Conservation (phyloP, 306 rosid genomes). For the Cucurbita pepo region DNA sequence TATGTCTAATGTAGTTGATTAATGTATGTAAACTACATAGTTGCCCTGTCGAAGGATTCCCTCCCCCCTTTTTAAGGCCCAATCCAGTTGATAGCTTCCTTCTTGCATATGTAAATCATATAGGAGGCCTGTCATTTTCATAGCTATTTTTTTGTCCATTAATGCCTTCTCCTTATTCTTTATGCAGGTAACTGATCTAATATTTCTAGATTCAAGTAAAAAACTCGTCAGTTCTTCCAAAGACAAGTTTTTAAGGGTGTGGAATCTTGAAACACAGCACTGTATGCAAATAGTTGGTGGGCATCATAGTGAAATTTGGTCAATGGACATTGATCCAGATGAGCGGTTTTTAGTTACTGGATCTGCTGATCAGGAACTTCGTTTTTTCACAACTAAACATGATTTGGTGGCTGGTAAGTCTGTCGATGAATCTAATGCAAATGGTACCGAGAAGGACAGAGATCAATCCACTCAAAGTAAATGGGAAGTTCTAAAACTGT, state of each 20-base stretch:
- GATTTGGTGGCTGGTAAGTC: slow-evolving; percentile 32
- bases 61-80: not conserved
- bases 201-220: slow-evolving; percentile 60
- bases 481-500: slow-evolving; percentile 62
- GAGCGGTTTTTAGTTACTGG: slow-evolving; percentile 75
- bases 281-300: slow-evolving; percentile 91
- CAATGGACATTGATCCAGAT: slow-evolving; percentile 56
- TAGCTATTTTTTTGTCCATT: not conserved
- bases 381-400: slow-evolving; percentile 48
- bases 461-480: slow-evolving; percentile 33
- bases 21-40: not conserved
- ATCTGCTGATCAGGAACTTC: slow-evolving; percentile 79
- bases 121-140: not conserved
- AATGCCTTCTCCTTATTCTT: slow-evolving; percentile 8
- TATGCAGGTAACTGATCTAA: slow-evolving; percentile 73
- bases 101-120: not conserved
- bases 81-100: not conserved
- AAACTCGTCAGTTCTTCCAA: slow-evolving; percentile 78
- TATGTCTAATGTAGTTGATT: not conserved
- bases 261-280: slow-evolving; percentile 97
- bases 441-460: slow-evolving; percentile 12
- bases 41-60: not conserved
- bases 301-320: slow-evolving; percentile 93
- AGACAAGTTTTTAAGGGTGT: slow-evolving; percentile 86
- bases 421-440: slow-evolving; percentile 12